Percentiles rank a stretch among this genome's conserved stretches.
phyloP scores from a whole-genome alignment of 768 basidiomycete genomes.

The Macrolepiota dolichaula region DNA sequence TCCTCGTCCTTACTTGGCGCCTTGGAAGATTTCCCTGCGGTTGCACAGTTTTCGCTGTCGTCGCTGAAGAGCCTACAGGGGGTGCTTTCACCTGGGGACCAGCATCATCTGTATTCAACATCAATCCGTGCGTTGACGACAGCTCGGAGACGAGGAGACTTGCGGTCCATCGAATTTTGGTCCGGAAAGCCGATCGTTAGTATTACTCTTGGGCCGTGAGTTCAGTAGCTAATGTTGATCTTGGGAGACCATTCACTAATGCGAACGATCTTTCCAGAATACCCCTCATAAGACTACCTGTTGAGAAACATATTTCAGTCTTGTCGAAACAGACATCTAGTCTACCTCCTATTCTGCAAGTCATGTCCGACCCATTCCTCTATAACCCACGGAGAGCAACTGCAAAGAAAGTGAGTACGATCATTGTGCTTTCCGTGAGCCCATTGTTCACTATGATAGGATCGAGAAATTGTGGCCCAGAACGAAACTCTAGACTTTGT shows the following conservation, averaged over 20 bases:
- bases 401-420: conserved; percentile 52
- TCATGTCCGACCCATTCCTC: conserved; percentile 76
- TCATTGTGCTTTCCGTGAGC: not conserved
- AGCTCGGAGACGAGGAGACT: conserved; percentile 74
- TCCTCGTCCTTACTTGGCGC: not conserved
- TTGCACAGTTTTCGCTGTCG: conserved; percentile 88
- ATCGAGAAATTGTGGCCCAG: conserved; percentile 68
- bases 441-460: conserved; percentile 27
- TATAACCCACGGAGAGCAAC: conserved; percentile 81
- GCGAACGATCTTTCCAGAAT: conserved; percentile 41
- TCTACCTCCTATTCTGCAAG: conserved; percentile 48
- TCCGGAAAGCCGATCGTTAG: conserved; percentile 75
- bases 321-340: conserved; percentile 39
- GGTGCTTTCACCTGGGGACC: conserved; percentile 72
- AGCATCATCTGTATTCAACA: conserved; percentile 73
- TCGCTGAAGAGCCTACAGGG: conserved; percentile 71
- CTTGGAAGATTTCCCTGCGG: conserved; percentile 70
- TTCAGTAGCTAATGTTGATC: conserved; percentile 1
- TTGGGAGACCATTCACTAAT: conserved; percentile 6
- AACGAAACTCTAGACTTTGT: conserved; percentile 81
- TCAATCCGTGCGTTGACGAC: conserved; percentile 70
- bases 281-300: conserved; percentile 64
- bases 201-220: conserved; percentile 76
- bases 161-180: conserved; percentile 80
- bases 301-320: conserved; percentile 66